These are phyloP conservation scores for Coemansia sp. DNA, from an alignment of 192 early-diverging fungal species.

Conservation along the genomic window DNA sequence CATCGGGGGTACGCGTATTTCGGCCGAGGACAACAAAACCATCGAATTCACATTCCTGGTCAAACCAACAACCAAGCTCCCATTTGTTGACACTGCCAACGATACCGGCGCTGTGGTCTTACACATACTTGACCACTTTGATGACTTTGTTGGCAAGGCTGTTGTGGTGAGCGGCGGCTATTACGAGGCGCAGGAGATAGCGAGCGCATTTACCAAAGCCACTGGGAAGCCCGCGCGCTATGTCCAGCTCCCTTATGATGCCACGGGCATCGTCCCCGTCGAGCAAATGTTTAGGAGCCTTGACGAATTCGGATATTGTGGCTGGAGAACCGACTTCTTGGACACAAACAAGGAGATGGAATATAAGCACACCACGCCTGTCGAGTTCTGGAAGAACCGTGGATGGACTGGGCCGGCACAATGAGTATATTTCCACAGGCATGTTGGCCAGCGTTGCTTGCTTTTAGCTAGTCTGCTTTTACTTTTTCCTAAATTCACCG, in stretches of 20 bases:
- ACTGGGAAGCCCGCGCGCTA: slow-evolving; percentile 40
- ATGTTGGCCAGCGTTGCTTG: background rate
- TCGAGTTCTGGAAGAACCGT: slow-evolving; percentile 35
- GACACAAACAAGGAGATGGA: slow-evolving; percentile 26
- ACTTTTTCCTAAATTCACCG: background rate
- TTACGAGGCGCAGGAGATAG: slow-evolving; percentile 38
- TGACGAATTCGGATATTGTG: slow-evolving; percentile 34
- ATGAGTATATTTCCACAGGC: background rate
- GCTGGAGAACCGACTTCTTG: slow-evolving; percentile 51
- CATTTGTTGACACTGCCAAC: slow-evolving; percentile 35
- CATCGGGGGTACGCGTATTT: no score
- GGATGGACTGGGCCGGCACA: slow-evolving; percentile 55
- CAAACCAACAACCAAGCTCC: slow-evolving; percentile 21
- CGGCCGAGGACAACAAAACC: slow-evolving; percentile 21
- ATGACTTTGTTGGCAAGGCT: slow-evolving; percentile 21
- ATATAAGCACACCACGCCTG: slow-evolving; percentile 24
- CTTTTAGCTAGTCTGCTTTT: background rate
- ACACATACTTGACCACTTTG: slow-evolving; percentile 33
- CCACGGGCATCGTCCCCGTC: slow-evolving; percentile 5
- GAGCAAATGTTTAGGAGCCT: slow-evolving; percentile 28
- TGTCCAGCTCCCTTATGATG: slow-evolving; percentile 28
- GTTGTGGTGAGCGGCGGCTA: slow-evolving; percentile 33
- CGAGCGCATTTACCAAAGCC: slow-evolving; percentile 30
- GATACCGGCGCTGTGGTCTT: slow-evolving; percentile 36
- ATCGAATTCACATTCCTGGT: slow-evolving; percentile 25